Percentiles rank a stretch among this genome's conserved stretches.
phyloP scores from a whole-genome alignment of 805 yeast species.

The Yarrowia sp. region DNA sequence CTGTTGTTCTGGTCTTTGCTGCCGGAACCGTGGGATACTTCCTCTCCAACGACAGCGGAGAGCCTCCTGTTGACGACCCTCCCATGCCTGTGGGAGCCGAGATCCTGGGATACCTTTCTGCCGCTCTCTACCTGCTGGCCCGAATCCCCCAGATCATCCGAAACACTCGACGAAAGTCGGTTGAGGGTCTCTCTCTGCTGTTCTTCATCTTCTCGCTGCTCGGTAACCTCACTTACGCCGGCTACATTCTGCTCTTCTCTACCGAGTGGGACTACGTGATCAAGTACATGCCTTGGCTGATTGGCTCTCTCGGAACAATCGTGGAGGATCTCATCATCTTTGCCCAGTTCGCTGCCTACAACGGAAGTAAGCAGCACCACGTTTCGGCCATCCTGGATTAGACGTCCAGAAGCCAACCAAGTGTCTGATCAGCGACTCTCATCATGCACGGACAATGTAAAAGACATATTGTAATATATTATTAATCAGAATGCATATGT shows the following conservation, averaged over 20 bases:
- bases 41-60: constrained; percentile 53
- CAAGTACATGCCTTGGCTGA: constrained; percentile 74
- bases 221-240: constrained; percentile 78
- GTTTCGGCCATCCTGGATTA: constrained; percentile 31
- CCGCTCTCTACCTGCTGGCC: constrained; percentile 72
- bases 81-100: constrained; percentile 61
- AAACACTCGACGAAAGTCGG: constrained; percentile 78
- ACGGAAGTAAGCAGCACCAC: constrained; percentile 40
- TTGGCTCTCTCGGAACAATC: constrained; percentile 81
- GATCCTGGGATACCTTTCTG: constrained; percentile 72
- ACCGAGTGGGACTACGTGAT: constrained; percentile 65
- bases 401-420: no score
- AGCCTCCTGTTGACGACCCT: constrained; percentile 42
- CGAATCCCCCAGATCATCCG: constrained; percentile 85
- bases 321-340: constrained; percentile 72
- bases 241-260: constrained; percentile 72
- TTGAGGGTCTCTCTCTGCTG: constrained; percentile 83
- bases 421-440: no score
- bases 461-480: constrained; percentile 28
- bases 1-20: constrained; percentile 64
- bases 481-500: not conserved
- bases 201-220: constrained; percentile 76
- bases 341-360: constrained; percentile 70
- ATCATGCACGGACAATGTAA: constrained; percentile 1
- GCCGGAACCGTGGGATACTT: constrained; percentile 70